Evolutionary conservation across 495 filamentous ascomycete species (phyloP).

Genomic region (Friedmanniomyces endolithicus): DNA sequence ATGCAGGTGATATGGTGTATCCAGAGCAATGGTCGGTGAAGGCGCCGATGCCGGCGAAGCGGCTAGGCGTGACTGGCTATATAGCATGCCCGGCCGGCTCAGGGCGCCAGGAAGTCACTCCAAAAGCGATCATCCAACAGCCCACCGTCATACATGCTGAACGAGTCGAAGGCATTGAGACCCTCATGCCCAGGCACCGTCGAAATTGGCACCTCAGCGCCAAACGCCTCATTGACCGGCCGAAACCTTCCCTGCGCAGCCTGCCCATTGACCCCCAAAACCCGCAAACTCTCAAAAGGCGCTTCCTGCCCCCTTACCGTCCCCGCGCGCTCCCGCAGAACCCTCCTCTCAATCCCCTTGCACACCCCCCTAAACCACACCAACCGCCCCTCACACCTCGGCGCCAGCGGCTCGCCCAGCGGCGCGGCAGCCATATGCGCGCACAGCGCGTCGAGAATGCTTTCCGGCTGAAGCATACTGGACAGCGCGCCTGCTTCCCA

Average conservation of each 20-base stretch:
- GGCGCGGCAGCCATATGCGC: slow-evolving; percentile 7
- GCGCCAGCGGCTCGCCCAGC: neutral
- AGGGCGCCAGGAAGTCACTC: neutral
- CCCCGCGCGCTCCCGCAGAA: neutral
- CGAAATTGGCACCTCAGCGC: neutral
- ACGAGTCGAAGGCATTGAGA: neutral
- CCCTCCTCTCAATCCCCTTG: slow-evolving; percentile 1
- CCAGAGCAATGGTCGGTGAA: no score
- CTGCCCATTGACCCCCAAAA: neutral
- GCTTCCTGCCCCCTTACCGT: neutral
- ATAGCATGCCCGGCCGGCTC: neutral
- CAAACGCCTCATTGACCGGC: slow-evolving; percentile 1
- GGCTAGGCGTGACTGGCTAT: no score
- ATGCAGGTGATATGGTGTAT: no score
- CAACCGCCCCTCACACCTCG: slow-evolving; percentile 1
- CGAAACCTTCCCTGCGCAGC: neutral
- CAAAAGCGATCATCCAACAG: slow-evolving; percentile 3
- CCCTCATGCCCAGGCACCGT: neutral
- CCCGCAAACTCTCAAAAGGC: neutral
- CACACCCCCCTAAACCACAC: slow-evolving; percentile 4
- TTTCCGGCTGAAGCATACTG: slow-evolving; percentile 8
- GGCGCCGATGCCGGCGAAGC: no score
- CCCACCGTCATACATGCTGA: neutral
- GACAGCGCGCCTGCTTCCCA: slow-evolving; percentile 11
- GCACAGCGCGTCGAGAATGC: slow-evolving; percentile 1